A percentile compares a stretch with the other conserved stretches of the same genome.
These are phyloP conservation scores for Penicillium psychrosexuale DNA, from an alignment of 2,329 filamentous ascomycete species.

Conservation along the genomic window DNA sequence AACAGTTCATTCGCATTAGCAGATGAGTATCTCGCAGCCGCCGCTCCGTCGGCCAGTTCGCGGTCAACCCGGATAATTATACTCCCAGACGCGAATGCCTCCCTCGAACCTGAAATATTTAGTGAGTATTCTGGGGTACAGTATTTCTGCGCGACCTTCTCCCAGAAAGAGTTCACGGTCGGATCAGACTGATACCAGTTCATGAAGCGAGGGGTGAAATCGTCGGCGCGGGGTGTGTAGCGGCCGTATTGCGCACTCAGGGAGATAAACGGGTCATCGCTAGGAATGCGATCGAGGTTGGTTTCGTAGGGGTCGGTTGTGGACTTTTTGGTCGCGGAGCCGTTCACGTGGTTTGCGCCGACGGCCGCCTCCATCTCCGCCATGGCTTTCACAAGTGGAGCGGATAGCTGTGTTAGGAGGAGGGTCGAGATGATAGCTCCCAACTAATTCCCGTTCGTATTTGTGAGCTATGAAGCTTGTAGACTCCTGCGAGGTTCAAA, in stretches of 20 bases:
- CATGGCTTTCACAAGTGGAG: conserved; percentile 14
- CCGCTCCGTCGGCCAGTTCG: conserved; percentile 23
- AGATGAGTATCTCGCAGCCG: conserved; percentile 32
- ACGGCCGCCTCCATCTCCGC: conserved; percentile 21
- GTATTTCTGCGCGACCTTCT: conserved; percentile 30
- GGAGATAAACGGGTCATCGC: conserved; percentile 34
- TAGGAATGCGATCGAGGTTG: conserved; percentile 29
- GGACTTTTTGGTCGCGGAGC: conserved; percentile 12
- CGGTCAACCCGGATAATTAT: conserved; percentile 39
- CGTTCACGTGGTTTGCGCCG: conserved; percentile 24
- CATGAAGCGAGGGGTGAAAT: conserved; percentile 36
- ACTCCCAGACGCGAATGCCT: conserved; percentile 37
- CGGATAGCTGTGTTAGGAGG: neutral
- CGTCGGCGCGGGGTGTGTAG: conserved; percentile 32
- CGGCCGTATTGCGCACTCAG: conserved; percentile 36
- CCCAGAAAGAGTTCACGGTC: conserved; percentile 35
- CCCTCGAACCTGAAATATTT: conserved; percentile 29
- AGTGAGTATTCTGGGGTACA: conserved; percentile 35
- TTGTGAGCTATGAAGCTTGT: neutral
- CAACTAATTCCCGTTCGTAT: neutral
- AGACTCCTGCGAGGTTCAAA: neutral
- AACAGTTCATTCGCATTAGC: conserved; percentile 39
- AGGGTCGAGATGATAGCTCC: neutral
- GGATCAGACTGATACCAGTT: conserved; percentile 34
- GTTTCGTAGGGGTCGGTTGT: conserved; percentile 37